phyloP scores from a whole-genome alignment of 176 grass and related monocot species.

The Aegilops speltoides region DNA sequence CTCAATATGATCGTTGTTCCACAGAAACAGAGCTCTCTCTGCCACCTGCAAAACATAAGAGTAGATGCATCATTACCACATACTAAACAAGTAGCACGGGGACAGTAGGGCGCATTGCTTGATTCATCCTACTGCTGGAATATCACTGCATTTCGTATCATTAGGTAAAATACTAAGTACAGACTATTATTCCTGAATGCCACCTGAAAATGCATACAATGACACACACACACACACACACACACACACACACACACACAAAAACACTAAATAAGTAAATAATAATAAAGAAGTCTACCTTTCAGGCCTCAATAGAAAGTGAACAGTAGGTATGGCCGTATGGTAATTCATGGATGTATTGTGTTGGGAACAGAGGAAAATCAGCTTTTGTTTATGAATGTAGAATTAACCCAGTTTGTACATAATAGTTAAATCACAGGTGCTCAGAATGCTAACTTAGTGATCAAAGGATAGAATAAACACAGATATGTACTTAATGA shows the following conservation, averaged over 20 bases:
- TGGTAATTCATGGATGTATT: background rate
- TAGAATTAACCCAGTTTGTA: background rate
- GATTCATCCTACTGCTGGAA: background rate
- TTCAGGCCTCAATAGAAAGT: background rate
- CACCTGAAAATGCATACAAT: background rate
- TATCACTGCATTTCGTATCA: background rate
- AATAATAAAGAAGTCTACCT: background rate
- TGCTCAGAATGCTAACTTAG: background rate
- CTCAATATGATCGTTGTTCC: too few species aligned
- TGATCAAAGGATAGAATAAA: background rate
- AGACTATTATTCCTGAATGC: background rate
- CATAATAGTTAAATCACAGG: background rate
- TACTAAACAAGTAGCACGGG: background rate
- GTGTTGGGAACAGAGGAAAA: too few species aligned
- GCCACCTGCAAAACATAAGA: background rate
- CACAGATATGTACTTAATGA: background rate
- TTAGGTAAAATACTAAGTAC: background rate
- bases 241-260: background rate
- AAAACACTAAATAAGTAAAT: background rate
- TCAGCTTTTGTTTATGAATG: too few species aligned
- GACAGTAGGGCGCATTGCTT: background rate
- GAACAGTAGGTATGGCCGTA: background rate
- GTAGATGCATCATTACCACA: slow-evolving; percentile 7
- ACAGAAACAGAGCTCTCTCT: too few species aligned
- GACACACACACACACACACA: background rate